Conservation (phyloP, 331 rosid genomes). For the Malus hybrid region DNA sequence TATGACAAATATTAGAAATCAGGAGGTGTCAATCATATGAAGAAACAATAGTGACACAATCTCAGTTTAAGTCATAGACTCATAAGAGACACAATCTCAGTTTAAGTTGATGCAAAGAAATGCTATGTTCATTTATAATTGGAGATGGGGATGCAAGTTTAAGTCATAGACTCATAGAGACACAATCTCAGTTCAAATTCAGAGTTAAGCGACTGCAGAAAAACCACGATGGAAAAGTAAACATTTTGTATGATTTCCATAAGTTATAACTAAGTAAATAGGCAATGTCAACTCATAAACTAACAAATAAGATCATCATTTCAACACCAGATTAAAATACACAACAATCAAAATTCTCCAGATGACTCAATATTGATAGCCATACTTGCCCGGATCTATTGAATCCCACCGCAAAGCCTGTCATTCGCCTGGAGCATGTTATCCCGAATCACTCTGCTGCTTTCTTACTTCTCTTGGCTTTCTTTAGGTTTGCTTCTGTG, state of each 20-base stretch:
- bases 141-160: not conserved
- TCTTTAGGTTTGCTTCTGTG: conserved; percentile 30
- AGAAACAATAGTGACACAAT: too few relatives aligned
- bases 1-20: too few relatives aligned
- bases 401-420: not conserved
- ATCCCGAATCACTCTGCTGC: conserved; percentile 7
- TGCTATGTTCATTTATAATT: not conserved
- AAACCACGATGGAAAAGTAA: not conserved
- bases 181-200: not conserved
- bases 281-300: not conserved
- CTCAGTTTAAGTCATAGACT: too few relatives aligned
- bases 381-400: not conserved
- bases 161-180: not conserved
- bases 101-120: not conserved
- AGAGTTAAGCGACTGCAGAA: not conserved
- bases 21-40: too few relatives aligned
- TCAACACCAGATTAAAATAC: not conserved
- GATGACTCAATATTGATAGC: not conserved
- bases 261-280: not conserved
- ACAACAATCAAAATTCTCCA: conserved; percentile 1
- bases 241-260: not conserved
- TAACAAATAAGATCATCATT: not conserved
- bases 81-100: too few relatives aligned
- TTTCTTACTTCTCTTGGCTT: conserved; percentile 36
- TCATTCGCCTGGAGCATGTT: not conserved